Evolutionary conservation across 345 rosid species (phyloP).

Genomic region (Eucalyptus leucophloia): DNA sequence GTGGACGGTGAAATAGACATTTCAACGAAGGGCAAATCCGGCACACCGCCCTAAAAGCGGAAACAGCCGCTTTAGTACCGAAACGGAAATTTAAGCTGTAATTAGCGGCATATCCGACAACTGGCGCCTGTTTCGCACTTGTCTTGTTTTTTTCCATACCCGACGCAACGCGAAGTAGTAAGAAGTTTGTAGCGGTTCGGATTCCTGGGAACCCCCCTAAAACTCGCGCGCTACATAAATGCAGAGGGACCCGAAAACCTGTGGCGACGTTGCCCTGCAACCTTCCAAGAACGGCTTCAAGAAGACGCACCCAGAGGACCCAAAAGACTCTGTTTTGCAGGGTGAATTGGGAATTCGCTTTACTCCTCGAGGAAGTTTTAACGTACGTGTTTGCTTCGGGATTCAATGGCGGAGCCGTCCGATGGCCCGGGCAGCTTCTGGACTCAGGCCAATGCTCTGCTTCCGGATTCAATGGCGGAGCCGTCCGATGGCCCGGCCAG

Average conservation of each 20-base stretch:
- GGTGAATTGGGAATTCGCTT: background rate
- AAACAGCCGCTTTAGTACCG: background rate
- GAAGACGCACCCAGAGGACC: background rate
- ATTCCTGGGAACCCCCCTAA: background rate
- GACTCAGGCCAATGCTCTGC: slow-evolving; percentile 70
- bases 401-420: slow-evolving; percentile 13
- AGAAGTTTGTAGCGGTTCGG: background rate
- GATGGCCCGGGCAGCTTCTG: slow-evolving; percentile 37
- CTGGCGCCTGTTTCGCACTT: background rate
- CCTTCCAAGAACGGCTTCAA: background rate
- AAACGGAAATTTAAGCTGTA: background rate
- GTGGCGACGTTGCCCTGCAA: background rate
- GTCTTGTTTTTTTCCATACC: background rate
- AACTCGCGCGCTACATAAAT: background rate
- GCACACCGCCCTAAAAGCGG: background rate
- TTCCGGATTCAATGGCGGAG: slow-evolving; percentile 15
- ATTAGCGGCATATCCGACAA: background rate
- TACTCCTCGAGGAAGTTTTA: background rate
- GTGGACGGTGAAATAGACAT: no score
- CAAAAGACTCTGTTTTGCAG: background rate
- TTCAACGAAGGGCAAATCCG: background rate
- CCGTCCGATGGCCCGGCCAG: slow-evolving; percentile 22
- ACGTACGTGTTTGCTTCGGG: background rate
- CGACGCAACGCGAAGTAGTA: background rate
- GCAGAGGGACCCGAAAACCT: background rate